These are phyloP conservation scores for Epichloe uncinata DNA, from an alignment of 2,329 filamentous ascomycete genomes.

Conservation along the genomic window DNA sequence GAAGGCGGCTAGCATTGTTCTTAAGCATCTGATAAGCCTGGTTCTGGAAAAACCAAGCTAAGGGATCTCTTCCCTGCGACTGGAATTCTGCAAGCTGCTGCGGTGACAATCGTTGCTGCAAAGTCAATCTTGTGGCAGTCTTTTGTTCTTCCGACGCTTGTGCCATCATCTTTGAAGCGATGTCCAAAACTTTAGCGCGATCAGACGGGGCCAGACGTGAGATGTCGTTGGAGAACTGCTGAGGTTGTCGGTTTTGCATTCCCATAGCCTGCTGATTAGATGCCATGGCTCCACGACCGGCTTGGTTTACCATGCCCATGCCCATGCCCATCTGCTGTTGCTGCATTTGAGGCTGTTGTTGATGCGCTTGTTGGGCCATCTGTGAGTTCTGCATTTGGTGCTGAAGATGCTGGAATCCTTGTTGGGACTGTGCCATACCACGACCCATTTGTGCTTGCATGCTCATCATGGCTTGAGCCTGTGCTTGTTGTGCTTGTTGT, in stretches of 20 bases:
- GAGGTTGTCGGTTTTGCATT: conserved; percentile 23
- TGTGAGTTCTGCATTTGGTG: conserved; percentile 44
- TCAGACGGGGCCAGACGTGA: conserved; percentile 30
- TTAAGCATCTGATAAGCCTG: conserved; percentile 26
- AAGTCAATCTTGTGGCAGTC: conserved; percentile 15
- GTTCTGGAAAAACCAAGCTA: conserved; percentile 35
- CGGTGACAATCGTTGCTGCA: conserved; percentile 26
- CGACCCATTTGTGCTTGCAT: conserved; percentile 40
- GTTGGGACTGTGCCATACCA: conserved; percentile 35
- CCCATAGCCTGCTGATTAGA: conserved; percentile 27
- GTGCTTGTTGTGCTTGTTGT: conserved; percentile 16
- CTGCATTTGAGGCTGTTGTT: conserved; percentile 13
- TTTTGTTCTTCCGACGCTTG: conserved; percentile 32
- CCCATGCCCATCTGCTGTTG: conserved; percentile 20
- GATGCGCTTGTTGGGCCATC: conserved; percentile 27
- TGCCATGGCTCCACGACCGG: conserved; percentile 26
- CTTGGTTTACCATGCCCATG: conserved; percentile 26
- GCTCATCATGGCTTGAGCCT: conserved; percentile 36
- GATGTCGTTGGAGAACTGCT: conserved; percentile 20
- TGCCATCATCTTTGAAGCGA: conserved; percentile 28
- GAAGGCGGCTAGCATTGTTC: conserved; percentile 15
- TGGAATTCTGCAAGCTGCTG: conserved; percentile 32
- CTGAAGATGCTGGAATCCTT: conserved; percentile 43
- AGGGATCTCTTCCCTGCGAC: conserved; percentile 32
- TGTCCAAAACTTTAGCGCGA: conserved; percentile 29